Conservation (phyloP, 352 stramenopile genomes). For the Aphanomyces stellatus region DNA sequence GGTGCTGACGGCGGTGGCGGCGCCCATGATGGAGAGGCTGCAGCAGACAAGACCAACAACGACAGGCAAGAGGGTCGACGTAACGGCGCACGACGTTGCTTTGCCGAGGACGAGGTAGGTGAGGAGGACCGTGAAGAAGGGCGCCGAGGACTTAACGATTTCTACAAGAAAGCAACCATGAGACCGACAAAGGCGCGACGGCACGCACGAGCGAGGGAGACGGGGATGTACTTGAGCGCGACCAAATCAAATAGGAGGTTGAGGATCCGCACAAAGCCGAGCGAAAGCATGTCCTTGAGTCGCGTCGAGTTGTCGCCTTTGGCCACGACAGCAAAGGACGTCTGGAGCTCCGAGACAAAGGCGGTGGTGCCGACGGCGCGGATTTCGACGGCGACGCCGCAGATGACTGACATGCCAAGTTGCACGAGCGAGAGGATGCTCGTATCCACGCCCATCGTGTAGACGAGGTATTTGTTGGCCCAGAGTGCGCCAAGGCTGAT, state of each 20-base stretch:
- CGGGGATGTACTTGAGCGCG: slow-evolving; percentile 86
- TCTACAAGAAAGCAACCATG: slow-evolving; percentile 31
- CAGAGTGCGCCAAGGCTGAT: slow-evolving; percentile 73
- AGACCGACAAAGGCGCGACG: neutral
- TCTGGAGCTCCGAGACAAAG: neutral
- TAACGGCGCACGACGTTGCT: slow-evolving; percentile 72
- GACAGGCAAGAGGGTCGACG: slow-evolving; percentile 81
- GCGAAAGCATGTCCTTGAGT: slow-evolving; percentile 75
- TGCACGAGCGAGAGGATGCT: slow-evolving; percentile 70
- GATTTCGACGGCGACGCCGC: slow-evolving; percentile 55
- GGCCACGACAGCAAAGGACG: slow-evolving; percentile 32
- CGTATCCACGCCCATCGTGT: slow-evolving; percentile 62
- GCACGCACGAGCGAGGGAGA: slow-evolving; percentile 79
- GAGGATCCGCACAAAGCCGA: slow-evolving; percentile 73
- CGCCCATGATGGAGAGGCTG: slow-evolving; percentile 37
- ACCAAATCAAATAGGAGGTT: slow-evolving; percentile 86
- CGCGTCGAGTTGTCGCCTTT: slow-evolving; percentile 35
- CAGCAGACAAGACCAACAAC: slow-evolving; percentile 79
- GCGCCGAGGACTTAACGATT: slow-evolving; percentile 89
- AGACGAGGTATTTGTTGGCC: slow-evolving; percentile 77
- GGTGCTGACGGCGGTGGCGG: slow-evolving; percentile 74
- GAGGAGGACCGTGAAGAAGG: slow-evolving; percentile 87
- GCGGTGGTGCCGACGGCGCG: slow-evolving; percentile 40
- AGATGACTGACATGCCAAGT: slow-evolving; percentile 69
- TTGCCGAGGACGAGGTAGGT: slow-evolving; percentile 79